Conservation (phyloP, 2,329 filamentous ascomycete genomes). For the Aspergillus terreus region DNA sequence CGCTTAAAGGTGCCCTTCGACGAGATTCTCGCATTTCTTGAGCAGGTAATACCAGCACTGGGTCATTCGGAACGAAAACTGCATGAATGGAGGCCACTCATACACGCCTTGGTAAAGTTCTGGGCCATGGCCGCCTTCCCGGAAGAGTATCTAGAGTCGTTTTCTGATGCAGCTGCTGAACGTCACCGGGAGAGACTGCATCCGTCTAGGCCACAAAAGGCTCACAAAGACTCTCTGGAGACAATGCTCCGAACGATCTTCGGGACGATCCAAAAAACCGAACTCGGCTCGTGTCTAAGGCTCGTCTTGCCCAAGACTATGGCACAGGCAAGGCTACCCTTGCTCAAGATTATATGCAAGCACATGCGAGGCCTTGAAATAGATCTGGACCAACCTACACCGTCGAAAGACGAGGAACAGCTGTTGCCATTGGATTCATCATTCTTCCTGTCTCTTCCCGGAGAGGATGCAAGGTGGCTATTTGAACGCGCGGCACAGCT, state of each 20-base stretch:
- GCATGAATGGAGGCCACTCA: not conserved
- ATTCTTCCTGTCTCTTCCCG: not conserved
- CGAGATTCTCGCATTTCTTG: not conserved
- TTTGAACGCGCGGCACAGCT: not conserved
- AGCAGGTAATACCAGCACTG: not conserved
- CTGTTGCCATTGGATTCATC: not conserved
- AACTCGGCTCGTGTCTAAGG: not conserved
- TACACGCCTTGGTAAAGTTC: not conserved
- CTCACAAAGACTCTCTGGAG: not conserved
- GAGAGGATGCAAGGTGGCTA: not conserved
- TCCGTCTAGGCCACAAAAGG: not conserved
- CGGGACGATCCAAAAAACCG: not conserved
- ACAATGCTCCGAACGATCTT: not conserved
- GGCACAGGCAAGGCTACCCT: not conserved
- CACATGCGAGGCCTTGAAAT: not conserved
- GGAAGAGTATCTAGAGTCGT: not conserved
- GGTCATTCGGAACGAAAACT: not conserved
- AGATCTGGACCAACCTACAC: not conserved
- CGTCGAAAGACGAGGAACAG: not conserved
- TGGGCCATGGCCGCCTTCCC: conserved; percentile 1
- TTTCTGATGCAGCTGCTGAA: not conserved
- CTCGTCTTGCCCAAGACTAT: not conserved
- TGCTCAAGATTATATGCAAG: not conserved
- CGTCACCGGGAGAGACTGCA: not conserved
- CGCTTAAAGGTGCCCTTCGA: not conserved